Evolutionary conservation across 495 filamentous ascomycete genomes (phyloP).

Genomic region (Hypoxylon rickii): DNA sequence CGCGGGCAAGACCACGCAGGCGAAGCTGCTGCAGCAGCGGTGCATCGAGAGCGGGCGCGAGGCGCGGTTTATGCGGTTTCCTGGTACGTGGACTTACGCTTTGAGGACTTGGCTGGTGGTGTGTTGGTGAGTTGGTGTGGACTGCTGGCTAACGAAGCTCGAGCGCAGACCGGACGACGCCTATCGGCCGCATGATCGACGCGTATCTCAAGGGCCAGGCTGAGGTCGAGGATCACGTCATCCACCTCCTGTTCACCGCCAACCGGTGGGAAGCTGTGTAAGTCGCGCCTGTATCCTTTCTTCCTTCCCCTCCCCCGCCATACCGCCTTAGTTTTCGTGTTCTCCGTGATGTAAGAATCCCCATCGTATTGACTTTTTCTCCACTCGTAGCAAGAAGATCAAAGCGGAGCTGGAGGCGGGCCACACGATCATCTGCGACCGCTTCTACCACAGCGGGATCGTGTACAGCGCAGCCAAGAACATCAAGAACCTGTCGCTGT

Average conservation of each 20-base stretch:
- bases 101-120: neutral
- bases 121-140: neutral
- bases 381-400: slow-evolving; percentile 61
- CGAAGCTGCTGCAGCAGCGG: slow-evolving; percentile 67
- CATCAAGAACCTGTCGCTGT: slow-evolving; percentile 67
- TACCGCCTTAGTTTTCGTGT: too few species aligned
- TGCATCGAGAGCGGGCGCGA: slow-evolving; percentile 63
- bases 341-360: too few species aligned
- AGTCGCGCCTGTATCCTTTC: slow-evolving; percentile 19
- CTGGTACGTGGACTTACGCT: slow-evolving; percentile 59
- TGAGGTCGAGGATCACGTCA: slow-evolving; percentile 85
- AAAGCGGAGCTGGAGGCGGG: slow-evolving; percentile 63
- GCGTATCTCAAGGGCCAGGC: slow-evolving; percentile 75
- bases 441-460: slow-evolving; percentile 91
- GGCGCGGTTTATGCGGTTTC: slow-evolving; percentile 82
- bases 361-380: too few species aligned
- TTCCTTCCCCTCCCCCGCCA: too few species aligned
- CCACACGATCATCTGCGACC: slow-evolving; percentile 80
- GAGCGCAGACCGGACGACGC: slow-evolving; percentile 75
- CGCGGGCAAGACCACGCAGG: slow-evolving; percentile 95
- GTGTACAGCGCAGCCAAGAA: slow-evolving; percentile 95
- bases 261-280: slow-evolving; percentile 91
- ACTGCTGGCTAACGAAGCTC: neutral
- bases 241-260: slow-evolving; percentile 93
- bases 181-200: slow-evolving; percentile 90